Base-by-base conservation (phyloP, 73 alveolate species). In the Paramecium biaurelia region DNA sequence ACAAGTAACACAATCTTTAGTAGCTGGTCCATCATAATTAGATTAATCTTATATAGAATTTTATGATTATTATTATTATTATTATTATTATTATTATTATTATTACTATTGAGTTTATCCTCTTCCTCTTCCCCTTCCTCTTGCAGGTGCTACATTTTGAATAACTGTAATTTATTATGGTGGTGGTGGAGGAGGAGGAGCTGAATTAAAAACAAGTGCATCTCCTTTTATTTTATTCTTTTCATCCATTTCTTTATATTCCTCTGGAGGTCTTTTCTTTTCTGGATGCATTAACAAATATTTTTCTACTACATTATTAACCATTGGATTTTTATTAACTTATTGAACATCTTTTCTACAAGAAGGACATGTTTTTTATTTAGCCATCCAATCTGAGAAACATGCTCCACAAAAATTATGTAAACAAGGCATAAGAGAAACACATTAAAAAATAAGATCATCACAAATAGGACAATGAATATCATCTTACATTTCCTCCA, bases 331-430 rank as follows among this genome's bases (percentile, higher is more conserved):
- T 49, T 93, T 93, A 93, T 93, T 96, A 70, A 97, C 95, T 35
- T 72, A 94, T 24, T 47, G 59, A 0, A 93, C 96, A 35, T 72
- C 86, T 23, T 89, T 95, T 45, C 99, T 43, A 53, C 99, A 97
- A 11, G 92, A 88, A 6, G 99, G 99, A 70, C 99, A 97, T 76
- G 96, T 97, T 41, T 94, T 90, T 21, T 70, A 24, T 88, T 95
- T 68, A 18, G 57, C 57, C 95, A 93, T 90, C 98, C 98, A 95
- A 89, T 94, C 99, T 11, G 97, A 95, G 85, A 93, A 95, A 82
- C 99, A 97, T 8, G 98, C 98, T 38, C 99, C 99, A 72, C 99
- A 97, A 85, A 93, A 97, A 74, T 96, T 95, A 85, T 97, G 99
- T 43, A 97, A 85, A 74, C 99, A 97, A 26, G 99, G 99, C 93